A percentile compares a stretch with the other conserved stretches of the same genome.
These are phyloP conservation scores for Auricularia sp. DNA, from an alignment of 768 basidiomycete genomes.

Conservation along the genomic window DNA sequence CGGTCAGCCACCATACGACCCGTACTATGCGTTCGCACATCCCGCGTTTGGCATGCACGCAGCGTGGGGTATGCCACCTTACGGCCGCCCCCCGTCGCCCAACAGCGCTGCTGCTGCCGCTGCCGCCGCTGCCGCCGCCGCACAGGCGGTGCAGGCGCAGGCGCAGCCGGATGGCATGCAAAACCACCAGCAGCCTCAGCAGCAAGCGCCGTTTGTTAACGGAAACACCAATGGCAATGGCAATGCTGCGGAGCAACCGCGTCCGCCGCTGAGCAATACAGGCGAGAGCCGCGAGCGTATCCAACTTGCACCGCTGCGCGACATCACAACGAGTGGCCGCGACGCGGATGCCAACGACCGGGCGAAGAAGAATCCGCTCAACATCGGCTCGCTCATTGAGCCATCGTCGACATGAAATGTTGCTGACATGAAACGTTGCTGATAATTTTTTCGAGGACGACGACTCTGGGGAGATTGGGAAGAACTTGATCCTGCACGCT, in stretches of 20 bases:
- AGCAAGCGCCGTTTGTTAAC: not conserved
- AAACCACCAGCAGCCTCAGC: not conserved
- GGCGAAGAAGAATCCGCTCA: not conserved
- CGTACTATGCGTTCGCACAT: not conserved
- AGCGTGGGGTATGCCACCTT: not conserved
- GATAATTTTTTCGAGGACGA: too few species aligned
- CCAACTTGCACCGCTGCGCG: not conserved
- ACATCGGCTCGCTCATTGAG: not conserved
- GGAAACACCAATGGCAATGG: not conserved
- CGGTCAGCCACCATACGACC: not conserved
- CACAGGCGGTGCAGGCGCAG: not conserved
- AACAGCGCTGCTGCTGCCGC: not conserved
- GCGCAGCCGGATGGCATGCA: not conserved
- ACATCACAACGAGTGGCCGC: not conserved
- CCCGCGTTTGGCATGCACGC: not conserved
- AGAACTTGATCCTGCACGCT: too few species aligned
- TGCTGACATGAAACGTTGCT: too few species aligned
- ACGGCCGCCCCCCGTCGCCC: not conserved
- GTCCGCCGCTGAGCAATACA: not conserved
- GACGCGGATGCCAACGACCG: not conserved
- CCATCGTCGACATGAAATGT: not conserved
- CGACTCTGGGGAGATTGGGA: too few species aligned
- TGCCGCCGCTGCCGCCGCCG: not conserved
- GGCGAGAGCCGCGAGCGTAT: not conserved
- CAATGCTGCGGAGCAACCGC: not conserved